Conservation (phyloP, 2,329 filamentous ascomycete genomes). For the Eutypella sp. region DNA sequence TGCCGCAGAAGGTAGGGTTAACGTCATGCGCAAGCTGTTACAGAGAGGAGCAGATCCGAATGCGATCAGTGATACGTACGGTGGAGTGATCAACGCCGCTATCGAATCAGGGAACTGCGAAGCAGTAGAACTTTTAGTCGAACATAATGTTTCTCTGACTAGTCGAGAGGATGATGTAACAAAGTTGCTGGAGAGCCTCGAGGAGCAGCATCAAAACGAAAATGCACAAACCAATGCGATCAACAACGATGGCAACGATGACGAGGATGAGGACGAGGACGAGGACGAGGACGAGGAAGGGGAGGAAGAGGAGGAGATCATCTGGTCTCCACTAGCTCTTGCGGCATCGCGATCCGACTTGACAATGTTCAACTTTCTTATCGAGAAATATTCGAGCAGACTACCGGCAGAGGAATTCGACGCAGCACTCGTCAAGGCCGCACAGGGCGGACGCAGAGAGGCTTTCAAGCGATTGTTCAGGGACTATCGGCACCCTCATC, state of each 20-base stretch:
- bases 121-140: conserved; percentile 35
- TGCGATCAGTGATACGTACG: conserved; percentile 21
- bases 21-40: conserved; percentile 36
- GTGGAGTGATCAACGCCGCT: conserved; percentile 35
- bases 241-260: too few species aligned
- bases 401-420: conserved; percentile 34
- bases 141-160: conserved; percentile 31
- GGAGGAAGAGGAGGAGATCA: conserved; percentile 18
- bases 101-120: conserved; percentile 36
- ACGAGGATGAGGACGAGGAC: too few species aligned
- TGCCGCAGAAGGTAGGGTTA: conserved; percentile 31
- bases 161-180: neutral
- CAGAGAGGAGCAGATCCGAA: conserved; percentile 33
- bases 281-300: neutral
- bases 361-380: conserved; percentile 37
- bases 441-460: conserved; percentile 33
- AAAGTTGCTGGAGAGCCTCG: neutral
- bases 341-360: conserved; percentile 33
- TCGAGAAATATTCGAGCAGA: conserved; percentile 34
- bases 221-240: too few species aligned
- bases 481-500: conserved; percentile 26
- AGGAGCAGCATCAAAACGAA: too few species aligned
- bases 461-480: conserved; percentile 32
- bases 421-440: conserved; percentile 34
- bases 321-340: conserved; percentile 31